Base-by-base conservation (phyloP, 768 basidiomycete species). In the Lentinula lateritia region DNA sequence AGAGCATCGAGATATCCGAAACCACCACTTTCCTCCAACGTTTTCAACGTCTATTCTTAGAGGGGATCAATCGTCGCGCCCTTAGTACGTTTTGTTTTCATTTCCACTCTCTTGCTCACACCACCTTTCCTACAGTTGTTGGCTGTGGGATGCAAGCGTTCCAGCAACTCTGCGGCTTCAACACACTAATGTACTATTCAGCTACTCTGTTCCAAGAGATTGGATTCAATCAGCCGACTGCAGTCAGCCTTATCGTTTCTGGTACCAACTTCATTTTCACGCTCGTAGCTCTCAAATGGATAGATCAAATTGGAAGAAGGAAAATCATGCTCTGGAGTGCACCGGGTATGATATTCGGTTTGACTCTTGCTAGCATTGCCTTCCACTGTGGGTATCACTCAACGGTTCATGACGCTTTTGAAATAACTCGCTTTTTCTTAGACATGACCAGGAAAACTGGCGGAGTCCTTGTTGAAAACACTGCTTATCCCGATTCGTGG, bases 161-260 rank as follows among this genome's bases (percentile, higher is more conserved):
- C 72, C 92, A 94, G 68, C 92, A 93, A 69, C 78, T 93, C 0
- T 92, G 86, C 63, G 92, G 92, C 1, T 92, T 92, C 78, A 92
- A 93, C 67, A 90, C 91, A 0, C 80, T 92, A 61, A 85, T 86
- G 56, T 58, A 82, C 67, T 87, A 88, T 68, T 88, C 87, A 20
- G 87, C 90, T 3, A 90, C 90, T 0, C 78, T 93, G 12, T 93
- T 93, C 76, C 82, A 88, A 65, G 79, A 85, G 64, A 88, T 93
- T 53, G 92, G 92, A 0, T 93, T 93, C 74, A 76, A 89, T 68
- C 88, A 93, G 67, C 87, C 92, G 0, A 91, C 89, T 2, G 89
- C 89, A 0, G 89, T 92, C 34, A 90, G 90, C 0, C 80, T 92
- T 35, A 88, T 92, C 66, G 78, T 92, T 35, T 88, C 89, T 0